Percentiles rank a stretch among this genome's conserved stretches.
Evolutionary conservation across 1,139 yeast genomes (phyloP).

Genomic region (Suhomyces kunorum): DNA sequence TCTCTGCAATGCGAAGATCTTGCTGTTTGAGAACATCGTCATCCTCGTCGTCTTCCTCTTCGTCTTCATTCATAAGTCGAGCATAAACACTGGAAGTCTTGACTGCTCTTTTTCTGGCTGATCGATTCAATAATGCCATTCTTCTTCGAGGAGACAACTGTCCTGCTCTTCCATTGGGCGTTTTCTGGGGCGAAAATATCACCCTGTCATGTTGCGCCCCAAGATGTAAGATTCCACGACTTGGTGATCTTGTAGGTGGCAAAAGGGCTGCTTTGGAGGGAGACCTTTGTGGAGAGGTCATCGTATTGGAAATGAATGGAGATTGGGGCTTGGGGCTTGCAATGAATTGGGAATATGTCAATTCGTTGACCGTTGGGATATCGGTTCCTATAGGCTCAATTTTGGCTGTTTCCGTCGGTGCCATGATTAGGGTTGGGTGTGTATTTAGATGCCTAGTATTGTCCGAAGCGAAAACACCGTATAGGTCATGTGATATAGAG

Average conservation of each 20-base stretch:
- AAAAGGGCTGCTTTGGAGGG: constrained; percentile 2
- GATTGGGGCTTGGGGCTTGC: not conserved
- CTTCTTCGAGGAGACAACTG: constrained; percentile 47
- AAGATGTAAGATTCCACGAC: constrained; percentile 25
- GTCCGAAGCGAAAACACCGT: not conserved
- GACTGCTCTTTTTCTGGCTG: constrained; percentile 55
- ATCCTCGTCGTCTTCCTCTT: constrained; percentile 30
- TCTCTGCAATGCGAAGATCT: constrained; percentile 51
- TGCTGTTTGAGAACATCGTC: constrained; percentile 32
- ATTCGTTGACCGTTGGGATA: too few relatives aligned
- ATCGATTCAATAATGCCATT: constrained; percentile 43
- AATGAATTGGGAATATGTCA: not conserved
- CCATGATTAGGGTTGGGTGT: too few relatives aligned
- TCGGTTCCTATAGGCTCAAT: not conserved
- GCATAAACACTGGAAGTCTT: constrained; percentile 30
- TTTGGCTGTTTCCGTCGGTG: not conserved
- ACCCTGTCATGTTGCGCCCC: constrained; percentile 10
- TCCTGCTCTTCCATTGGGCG: constrained; percentile 51
- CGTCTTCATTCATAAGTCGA: constrained; percentile 38
- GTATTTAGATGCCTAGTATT: too few relatives aligned
- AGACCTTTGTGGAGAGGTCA: not conserved
- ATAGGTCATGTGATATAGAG: not conserved
- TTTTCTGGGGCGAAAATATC: constrained; percentile 30
- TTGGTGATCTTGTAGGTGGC: constrained; percentile 22
- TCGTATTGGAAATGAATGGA: constrained; percentile 1